Conservation (phyloP, 2,329 filamentous ascomycete genomes). For the Elsinoe fawcettii region DNA sequence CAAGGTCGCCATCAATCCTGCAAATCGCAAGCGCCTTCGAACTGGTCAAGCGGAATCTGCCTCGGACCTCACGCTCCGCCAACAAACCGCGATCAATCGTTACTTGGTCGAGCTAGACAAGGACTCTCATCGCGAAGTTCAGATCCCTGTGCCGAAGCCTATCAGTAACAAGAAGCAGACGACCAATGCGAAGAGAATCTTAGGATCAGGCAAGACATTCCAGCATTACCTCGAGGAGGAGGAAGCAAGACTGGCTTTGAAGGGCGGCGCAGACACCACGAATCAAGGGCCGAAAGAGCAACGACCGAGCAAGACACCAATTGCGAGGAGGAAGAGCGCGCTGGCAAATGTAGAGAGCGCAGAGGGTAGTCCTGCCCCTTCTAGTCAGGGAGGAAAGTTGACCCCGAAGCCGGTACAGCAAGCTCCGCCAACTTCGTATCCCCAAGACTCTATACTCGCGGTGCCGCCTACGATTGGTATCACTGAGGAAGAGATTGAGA, state of each 20-base stretch:
- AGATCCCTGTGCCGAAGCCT: constrained; percentile 60
- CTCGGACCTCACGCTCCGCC: constrained; percentile 58
- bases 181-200: constrained; percentile 64
- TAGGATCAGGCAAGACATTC: constrained; percentile 75
- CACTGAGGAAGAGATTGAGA: constrained; percentile 49
- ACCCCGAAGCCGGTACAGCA: constrained; percentile 13
- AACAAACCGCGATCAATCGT: constrained; percentile 72
- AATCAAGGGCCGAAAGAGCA: constrained; percentile 17
- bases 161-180: constrained; percentile 48
- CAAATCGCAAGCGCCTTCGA: constrained; percentile 62
- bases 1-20: constrained; percentile 44
- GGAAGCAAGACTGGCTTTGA: constrained; percentile 48
- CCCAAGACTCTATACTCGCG: constrained; percentile 15
- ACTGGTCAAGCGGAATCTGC: constrained; percentile 37
- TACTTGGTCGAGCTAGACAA: constrained; percentile 76
- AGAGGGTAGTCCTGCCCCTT: constrained; percentile 33
- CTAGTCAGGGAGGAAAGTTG: not conserved
- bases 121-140: constrained; percentile 51
- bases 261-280: constrained; percentile 15
- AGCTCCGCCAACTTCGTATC: constrained; percentile 19
- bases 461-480: constrained; percentile 22
- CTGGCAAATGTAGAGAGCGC: constrained; percentile 36
- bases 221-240: constrained; percentile 76
- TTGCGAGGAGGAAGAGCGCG: constrained; percentile 25
- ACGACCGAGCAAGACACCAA: constrained; percentile 30